phyloP scores from a whole-genome alignment of 2,329 filamentous ascomycete genomes.

The Botryosphaeria dothidea region DNA sequence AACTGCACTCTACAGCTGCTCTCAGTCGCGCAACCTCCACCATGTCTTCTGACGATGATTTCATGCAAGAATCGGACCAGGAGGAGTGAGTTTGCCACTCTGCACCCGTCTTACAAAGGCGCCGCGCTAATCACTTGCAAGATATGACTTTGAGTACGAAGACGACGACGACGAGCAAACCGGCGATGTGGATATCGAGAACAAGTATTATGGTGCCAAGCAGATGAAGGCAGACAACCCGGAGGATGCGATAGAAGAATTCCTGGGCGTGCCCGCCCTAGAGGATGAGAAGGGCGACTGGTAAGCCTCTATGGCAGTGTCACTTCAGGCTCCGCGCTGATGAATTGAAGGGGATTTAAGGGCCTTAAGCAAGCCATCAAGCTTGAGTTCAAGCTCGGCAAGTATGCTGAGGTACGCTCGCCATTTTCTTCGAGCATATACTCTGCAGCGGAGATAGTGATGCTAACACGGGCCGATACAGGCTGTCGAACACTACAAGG shows the following conservation, averaged over 20 bases:
- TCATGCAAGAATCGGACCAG: constrained; percentile 89
- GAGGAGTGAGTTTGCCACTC: constrained; percentile 64
- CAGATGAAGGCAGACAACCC: constrained; percentile 88
- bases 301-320: constrained; percentile 45
- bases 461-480: constrained; percentile 41
- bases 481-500: constrained; percentile 89
- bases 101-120: background rate
- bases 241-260: constrained; percentile 86
- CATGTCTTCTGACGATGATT: constrained; percentile 86
- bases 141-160: constrained; percentile 97
- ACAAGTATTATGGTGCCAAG: constrained; percentile 99
- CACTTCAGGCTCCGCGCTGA: background rate
- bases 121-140: constrained; percentile 39
- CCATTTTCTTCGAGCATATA: background rate
- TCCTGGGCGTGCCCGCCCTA: constrained; percentile 79
- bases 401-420: constrained; percentile 71
- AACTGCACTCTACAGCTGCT: background rate
- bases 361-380: constrained; percentile 98
- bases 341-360: constrained; percentile 73
- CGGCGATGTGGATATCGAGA: constrained; percentile 93
- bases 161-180: constrained; percentile 87
- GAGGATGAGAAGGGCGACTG: constrained; percentile 95
- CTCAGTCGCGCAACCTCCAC: constrained; percentile 24
- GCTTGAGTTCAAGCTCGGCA: constrained; percentile 88
- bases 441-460: background rate